A percentile compares a stretch with the other conserved stretches of the same genome.
phyloP scores from a whole-genome alignment of 169 alveolate species.

The Plasmodium gonderi region DNA sequence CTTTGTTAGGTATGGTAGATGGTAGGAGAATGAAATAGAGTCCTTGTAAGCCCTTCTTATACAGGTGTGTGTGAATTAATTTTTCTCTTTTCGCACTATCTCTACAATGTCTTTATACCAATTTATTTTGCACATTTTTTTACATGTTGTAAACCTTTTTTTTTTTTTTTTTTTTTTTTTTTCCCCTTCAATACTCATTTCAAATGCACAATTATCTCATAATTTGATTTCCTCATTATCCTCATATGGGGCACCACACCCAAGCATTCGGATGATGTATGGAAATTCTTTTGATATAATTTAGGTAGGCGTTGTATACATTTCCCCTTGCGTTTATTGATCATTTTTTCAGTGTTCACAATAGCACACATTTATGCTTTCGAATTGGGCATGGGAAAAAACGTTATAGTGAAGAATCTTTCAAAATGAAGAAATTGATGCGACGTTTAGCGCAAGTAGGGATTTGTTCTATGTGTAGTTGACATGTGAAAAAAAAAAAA shows the following conservation, averaged over 20 bases:
- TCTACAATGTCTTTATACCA: background rate
- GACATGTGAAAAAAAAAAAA: background rate
- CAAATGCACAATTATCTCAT: background rate
- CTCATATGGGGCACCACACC: background rate
- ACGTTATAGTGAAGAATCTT: background rate
- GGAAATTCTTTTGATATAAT: background rate
- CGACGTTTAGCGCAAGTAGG: background rate
- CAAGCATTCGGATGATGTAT: background rate
- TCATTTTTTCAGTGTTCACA: background rate
- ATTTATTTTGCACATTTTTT: background rate
- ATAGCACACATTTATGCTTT: background rate
- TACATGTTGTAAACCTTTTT: too few relatives aligned
- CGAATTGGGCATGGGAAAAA: background rate
- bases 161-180: background rate
- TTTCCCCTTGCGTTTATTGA: background rate
- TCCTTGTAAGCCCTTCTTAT: background rate
- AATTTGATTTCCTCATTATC: background rate
- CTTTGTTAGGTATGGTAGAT: background rate
- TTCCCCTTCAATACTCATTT: background rate
- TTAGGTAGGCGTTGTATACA: background rate
- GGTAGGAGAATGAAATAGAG: background rate
- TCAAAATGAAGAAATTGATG: background rate
- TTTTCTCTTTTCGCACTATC: background rate
- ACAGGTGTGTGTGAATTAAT: background rate
- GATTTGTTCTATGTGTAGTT: background rate